phyloP scores from a whole-genome alignment of 2,329 filamentous ascomycete genomes.

The Zalaria sp. region DNA sequence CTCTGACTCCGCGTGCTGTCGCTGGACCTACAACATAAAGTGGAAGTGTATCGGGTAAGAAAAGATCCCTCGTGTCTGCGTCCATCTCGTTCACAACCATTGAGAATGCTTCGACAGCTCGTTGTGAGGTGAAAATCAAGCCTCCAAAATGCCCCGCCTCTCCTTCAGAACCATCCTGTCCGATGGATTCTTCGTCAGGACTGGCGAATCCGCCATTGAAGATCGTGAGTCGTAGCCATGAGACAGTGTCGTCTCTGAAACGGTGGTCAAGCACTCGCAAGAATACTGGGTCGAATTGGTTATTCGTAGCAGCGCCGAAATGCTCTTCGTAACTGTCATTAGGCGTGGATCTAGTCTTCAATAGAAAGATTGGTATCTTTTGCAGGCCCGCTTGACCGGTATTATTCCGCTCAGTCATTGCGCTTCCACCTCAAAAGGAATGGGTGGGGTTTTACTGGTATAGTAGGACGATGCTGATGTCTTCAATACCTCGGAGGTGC shows the following conservation, averaged over 20 bases:
- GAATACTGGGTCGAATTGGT: slow-evolving; percentile 49
- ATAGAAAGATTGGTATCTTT: slow-evolving; percentile 47
- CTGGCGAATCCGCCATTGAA: slow-evolving; percentile 24
- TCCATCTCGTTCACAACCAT: slow-evolving; percentile 43
- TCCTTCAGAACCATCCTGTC: slow-evolving; percentile 4
- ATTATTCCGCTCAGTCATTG: too few species aligned
- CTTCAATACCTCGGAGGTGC: too few species aligned
- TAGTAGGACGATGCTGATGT: too few species aligned
- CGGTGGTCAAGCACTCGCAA: slow-evolving; percentile 64
- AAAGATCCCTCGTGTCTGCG: slow-evolving; percentile 15
- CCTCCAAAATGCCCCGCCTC: slow-evolving; percentile 46
- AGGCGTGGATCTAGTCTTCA: slow-evolving; percentile 65
- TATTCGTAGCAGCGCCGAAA: slow-evolving; percentile 34
- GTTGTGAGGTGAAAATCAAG: slow-evolving; percentile 73
- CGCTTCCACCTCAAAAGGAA: too few species aligned
- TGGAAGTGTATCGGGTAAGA: slow-evolving; percentile 36
- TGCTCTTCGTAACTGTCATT: slow-evolving; percentile 59
- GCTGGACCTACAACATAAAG: slow-evolving; percentile 74
- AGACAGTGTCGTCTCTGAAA: slow-evolving; percentile 47
- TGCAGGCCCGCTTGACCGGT: too few species aligned
- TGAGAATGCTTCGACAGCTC: slow-evolving; percentile 66
- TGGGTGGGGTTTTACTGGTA: too few species aligned
- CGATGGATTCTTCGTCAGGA: slow-evolving; percentile 10
- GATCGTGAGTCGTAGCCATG: slow-evolving; percentile 39
- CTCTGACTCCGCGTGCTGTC: slow-evolving; percentile 57